These are phyloP conservation scores for Heritiera fomes DNA, from an alignment of 345 rosid genomes.

Conservation along the genomic window DNA sequence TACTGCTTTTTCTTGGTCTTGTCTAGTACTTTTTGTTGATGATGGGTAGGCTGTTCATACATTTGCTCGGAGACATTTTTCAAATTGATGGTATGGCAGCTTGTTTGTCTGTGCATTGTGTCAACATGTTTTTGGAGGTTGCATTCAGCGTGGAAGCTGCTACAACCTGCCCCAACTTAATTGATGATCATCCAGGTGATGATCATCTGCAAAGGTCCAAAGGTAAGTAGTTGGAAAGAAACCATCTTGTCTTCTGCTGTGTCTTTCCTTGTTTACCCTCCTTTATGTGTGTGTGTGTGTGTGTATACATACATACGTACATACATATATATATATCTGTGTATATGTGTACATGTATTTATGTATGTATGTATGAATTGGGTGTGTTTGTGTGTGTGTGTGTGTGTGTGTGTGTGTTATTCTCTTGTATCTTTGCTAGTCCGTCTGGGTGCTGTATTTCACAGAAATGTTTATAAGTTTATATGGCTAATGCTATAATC, in stretches of 20 bases:
- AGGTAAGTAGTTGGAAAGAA: neutral
- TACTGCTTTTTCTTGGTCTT: neutral
- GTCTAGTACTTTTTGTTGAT: neutral
- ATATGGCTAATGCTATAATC: neutral
- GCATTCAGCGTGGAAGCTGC: conserved; percentile 16
- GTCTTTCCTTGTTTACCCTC: neutral
- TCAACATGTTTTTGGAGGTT: neutral
- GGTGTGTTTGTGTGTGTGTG: no score
- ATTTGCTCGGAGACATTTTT: neutral
- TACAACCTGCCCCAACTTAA: neutral
- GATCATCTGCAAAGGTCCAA: neutral
- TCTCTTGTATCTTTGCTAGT: neutral
- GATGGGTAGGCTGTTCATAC: neutral
- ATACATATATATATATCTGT: no score
- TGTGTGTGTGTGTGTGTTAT: no score
- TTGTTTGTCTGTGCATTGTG: neutral
- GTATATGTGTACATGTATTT: no score
- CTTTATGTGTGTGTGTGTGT: no score
- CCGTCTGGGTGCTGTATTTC: neutral
- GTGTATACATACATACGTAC: no score
- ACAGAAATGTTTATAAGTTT: neutral
- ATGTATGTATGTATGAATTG: no score
- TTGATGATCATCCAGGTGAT: conserved; percentile 5
- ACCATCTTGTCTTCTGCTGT: neutral
- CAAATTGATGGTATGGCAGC: neutral